Percentiles rank a stretch among this genome's conserved stretches.
phyloP scores from a whole-genome alignment of 2,329 filamentous ascomycete species.

The Cryphonectria parasitica region DNA sequence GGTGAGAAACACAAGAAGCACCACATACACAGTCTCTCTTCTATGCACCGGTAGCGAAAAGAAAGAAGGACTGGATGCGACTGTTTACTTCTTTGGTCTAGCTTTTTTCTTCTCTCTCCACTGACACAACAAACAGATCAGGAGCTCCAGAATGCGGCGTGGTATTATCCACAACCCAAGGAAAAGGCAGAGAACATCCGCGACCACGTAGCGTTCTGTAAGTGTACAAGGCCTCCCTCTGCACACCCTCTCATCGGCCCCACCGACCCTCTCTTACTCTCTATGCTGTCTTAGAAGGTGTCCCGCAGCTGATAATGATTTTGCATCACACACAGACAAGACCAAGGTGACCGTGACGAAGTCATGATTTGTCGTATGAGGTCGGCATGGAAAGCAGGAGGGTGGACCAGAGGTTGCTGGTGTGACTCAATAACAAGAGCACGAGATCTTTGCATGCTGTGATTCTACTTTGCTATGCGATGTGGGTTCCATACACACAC shows the following conservation, averaged over 20 bases:
- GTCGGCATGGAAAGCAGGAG: not conserved
- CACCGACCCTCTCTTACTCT: not conserved
- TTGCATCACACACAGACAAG: conserved; percentile 38
- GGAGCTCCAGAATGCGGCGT: conserved; percentile 57
- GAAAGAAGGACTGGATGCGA: not conserved
- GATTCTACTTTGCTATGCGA: not conserved
- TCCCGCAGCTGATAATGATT: not conserved
- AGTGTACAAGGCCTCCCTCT: conserved; percentile 35
- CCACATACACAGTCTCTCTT: not conserved
- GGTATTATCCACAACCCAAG: conserved; percentile 59
- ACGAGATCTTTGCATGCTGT: not conserved
- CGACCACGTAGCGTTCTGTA: conserved; percentile 62
- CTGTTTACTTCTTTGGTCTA: not conserved
- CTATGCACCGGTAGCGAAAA: not conserved
- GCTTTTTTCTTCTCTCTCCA: not conserved
- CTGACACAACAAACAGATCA: conserved; percentile 41
- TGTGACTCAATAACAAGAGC: not conserved
- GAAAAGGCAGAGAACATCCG: conserved; percentile 55
- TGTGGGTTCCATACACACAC: not conserved
- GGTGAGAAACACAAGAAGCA: conserved; percentile 38
- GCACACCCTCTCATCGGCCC: not conserved
- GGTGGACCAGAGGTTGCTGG: not conserved
- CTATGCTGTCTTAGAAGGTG: not conserved
- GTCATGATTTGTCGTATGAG: conserved; percentile 11
- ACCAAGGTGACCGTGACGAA: conserved; percentile 38